Base-by-base conservation (phyloP, 148 eudicot genomes). In the Salicornia ramosissima region DNA sequence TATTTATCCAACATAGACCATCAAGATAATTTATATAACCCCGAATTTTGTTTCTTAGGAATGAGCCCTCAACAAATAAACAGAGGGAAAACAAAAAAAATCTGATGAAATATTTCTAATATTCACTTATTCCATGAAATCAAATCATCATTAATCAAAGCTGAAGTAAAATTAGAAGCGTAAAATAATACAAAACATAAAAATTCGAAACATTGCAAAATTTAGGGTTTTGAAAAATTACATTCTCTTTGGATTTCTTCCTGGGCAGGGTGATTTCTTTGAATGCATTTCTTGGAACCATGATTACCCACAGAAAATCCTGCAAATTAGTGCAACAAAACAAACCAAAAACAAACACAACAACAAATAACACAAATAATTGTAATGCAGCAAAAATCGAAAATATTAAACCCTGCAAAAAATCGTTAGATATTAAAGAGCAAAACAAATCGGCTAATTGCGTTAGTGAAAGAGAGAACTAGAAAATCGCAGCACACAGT, bases 201-300 rank as follows among this genome's bases (percentile, higher is more conserved):
- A 3, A 26, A 43, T 2, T 36, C 8, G 8, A 36, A 36, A 36
- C 40, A 36, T 36, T 36, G 8, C 4, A 36, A 36, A 33, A 49
- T 8, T 58, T 21, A 21, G 16, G 40, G 66, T 8, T 62, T 52
- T 6, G 25, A 5, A 39, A 49, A 31, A 22, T 21, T 88, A 91
- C 97, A 30, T 91, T 88, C 33, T 91, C 95, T 55, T 82, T 77
- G 31, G 93, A 90, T 75, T 25, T 83, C 80, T 75, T 84, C 47
- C 91, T 80, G 16, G 78, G 83, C 40, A 90, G 83, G 54, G 78
- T 36, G 46, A 80, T 85, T 64, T 91, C 91, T 64, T 83, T 89
- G 67, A 68, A 69, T 1, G 73, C 55, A 19, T 52, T 79, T 73
- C 84, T 72, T 5, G 39, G 40, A 67, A 63, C 36, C 68, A 73